Evolutionary conservation across 805 yeast genomes (phyloP).

Genomic region (Pachysolen tannophilus): DNA sequence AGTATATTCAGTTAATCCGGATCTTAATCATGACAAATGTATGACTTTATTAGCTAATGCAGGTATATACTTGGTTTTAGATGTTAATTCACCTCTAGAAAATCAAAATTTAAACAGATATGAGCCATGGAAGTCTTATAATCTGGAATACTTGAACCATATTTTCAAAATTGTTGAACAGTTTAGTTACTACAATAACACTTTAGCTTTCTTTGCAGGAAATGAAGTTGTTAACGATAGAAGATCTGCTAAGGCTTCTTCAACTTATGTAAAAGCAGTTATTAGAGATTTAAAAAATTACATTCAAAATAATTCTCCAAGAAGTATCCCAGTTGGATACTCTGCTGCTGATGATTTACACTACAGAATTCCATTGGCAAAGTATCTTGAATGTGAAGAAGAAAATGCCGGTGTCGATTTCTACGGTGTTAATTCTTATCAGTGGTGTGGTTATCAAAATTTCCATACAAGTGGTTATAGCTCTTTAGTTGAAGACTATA

Average conservation of each 20-base stretch:
- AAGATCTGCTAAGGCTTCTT: slow-evolving; percentile 59
- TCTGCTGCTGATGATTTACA: slow-evolving; percentile 92
- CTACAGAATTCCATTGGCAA: slow-evolving; percentile 69
- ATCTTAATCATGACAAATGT: slow-evolving; percentile 76
- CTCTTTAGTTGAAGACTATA: slow-evolving; percentile 62
- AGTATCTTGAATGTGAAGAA: slow-evolving; percentile 69
- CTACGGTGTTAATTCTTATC: slow-evolving; percentile 75
- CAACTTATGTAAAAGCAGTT: slow-evolving; percentile 70
- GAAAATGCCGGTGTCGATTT: slow-evolving; percentile 58
- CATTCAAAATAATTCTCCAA: slow-evolving; percentile 45
- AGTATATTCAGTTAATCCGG: slow-evolving; percentile 80
- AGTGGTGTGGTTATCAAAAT: slow-evolving; percentile 86
- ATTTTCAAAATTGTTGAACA: slow-evolving; percentile 74
- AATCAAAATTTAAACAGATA: slow-evolving; percentile 80
- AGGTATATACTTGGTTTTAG: slow-evolving; percentile 85
- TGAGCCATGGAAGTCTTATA: slow-evolving; percentile 91
- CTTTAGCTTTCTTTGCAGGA: slow-evolving; percentile 87
- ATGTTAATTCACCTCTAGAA: slow-evolving; percentile 80
- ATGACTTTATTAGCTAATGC: slow-evolving; percentile 89
- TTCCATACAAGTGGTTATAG: slow-evolving; percentile 71
- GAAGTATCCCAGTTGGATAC: slow-evolving; percentile 84
- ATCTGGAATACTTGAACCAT: slow-evolving; percentile 59
- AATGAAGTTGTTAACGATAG: slow-evolving; percentile 84
- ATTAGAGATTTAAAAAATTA: slow-evolving; percentile 76
- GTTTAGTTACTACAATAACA: slow-evolving; percentile 78